Conservation (phyloP, 331 rosid genomes). For the Cydonia oblonga region DNA sequence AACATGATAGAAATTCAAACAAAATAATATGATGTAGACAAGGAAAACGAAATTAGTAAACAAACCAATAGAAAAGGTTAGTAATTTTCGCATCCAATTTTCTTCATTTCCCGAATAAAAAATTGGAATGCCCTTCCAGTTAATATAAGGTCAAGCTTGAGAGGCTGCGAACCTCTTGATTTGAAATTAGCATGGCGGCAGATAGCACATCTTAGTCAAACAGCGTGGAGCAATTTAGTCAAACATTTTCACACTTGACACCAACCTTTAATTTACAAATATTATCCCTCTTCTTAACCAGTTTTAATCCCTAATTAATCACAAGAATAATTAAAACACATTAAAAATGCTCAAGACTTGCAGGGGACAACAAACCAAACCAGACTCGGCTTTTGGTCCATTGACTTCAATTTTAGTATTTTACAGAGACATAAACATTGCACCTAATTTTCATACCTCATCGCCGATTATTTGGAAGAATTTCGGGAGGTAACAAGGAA, state of each 20-base stretch:
- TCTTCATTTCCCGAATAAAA: not conserved
- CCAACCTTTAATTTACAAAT: not conserved
- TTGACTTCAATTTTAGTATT: not conserved
- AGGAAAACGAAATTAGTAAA: not conserved
- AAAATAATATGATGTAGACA: too few species aligned
- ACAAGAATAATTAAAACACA: not conserved
- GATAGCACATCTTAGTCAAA: not conserved
- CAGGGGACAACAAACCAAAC: not conserved
- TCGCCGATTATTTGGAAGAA: not conserved
- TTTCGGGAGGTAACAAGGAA: not conserved
- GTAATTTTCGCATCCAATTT: too few species aligned
- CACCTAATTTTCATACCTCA: not conserved
- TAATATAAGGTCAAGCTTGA: not conserved
- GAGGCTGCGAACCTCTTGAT: not conserved
- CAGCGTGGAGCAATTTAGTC: not conserved
- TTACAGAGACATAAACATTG: not conserved
- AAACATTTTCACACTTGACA: slow-evolving; percentile 5
- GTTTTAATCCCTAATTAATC: not conserved
- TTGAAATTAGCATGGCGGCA: not conserved
- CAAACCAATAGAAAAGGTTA: not conserved
- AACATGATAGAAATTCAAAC: too few species aligned
- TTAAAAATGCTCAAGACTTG: not conserved
- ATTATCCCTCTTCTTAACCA: not conserved
- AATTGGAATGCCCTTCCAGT: not conserved
- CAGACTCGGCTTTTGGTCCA: not conserved